These are phyloP conservation scores for Ascosphaera pollenicola DNA, from an alignment of 2,329 filamentous ascomycete genomes.

Conservation along the genomic window DNA sequence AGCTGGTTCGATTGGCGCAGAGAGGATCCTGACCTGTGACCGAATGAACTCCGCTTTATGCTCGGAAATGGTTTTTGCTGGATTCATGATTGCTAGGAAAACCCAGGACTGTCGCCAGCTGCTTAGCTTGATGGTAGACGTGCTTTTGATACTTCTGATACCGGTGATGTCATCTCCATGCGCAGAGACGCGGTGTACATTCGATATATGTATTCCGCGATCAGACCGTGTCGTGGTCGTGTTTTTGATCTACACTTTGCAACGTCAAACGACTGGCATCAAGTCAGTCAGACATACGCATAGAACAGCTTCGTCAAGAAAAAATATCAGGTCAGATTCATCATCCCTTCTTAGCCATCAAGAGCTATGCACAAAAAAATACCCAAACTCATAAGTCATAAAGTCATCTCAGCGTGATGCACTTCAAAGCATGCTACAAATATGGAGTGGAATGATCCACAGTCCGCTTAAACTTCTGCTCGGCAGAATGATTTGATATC, in stretches of 20 bases:
- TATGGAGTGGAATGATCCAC: too few species aligned
- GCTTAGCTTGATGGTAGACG: neutral
- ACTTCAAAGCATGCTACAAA: too few species aligned
- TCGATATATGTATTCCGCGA: neutral
- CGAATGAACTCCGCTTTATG: conserved; percentile 29
- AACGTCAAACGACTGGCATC: neutral
- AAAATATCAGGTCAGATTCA: too few species aligned
- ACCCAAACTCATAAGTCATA: too few species aligned
- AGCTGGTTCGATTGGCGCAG: conserved; percentile 24
- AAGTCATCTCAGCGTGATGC: too few species aligned
- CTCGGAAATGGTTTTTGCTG: conserved; percentile 24
- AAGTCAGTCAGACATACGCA: neutral
- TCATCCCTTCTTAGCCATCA: neutral
- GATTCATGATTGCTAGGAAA: conserved; percentile 15
- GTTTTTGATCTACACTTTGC: neutral
- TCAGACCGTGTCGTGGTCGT: neutral
- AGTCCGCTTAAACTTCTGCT: too few species aligned
- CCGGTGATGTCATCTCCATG: neutral
- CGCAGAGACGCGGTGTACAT: neutral
- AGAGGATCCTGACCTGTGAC: conserved; percentile 29
- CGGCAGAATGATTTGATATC: too few species aligned
- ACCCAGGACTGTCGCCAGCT: neutral
- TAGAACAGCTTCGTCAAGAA: too few species aligned
- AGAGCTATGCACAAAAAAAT: too few species aligned
- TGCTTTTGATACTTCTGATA: neutral